Percentiles rank a stretch among this genome's conserved stretches.
Evolutionary conservation across 176 grass and related monocot genomes (phyloP).

Genomic region (Metroxylon sagu): DNA sequence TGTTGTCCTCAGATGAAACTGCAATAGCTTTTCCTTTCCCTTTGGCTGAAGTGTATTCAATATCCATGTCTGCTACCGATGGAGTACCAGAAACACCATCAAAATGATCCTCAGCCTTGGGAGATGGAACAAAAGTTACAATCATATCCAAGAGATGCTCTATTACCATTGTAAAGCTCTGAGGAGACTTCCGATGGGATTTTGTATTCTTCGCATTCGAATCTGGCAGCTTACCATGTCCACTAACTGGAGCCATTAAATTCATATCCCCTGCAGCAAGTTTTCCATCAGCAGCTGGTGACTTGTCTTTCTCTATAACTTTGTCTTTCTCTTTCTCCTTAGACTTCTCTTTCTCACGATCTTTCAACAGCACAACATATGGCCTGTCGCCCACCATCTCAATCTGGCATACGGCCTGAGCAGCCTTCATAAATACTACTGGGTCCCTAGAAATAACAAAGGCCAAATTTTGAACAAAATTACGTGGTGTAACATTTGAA

Average conservation of each 20-base stretch:
- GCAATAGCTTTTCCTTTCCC: constrained; percentile 84
- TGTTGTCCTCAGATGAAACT: constrained; percentile 47
- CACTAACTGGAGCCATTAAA: constrained; percentile 27
- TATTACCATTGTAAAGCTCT: constrained; percentile 82
- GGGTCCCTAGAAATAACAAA: constrained; percentile 87
- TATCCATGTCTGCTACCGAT: constrained; percentile 76
- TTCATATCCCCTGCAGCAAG: constrained; percentile 27
- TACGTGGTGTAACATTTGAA: constrained; percentile 73
- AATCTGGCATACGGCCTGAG: constrained; percentile 87
- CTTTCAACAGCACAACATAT: constrained; percentile 84
- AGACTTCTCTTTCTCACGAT: constrained; percentile 74
- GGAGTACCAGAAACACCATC: constrained; percentile 29
- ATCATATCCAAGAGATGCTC: constrained; percentile 79
- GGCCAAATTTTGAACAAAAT: constrained; percentile 83
- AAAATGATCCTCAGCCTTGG: constrained; percentile 42
- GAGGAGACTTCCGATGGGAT: constrained; percentile 75
- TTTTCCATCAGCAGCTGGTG: constrained; percentile 28
- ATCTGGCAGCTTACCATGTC: constrained; percentile 60
- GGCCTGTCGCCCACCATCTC: constrained; percentile 94
- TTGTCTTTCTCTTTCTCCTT: constrained; percentile 95
- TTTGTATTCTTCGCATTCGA: constrained; percentile 48
- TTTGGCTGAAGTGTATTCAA: constrained; percentile 75
- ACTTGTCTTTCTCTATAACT: constrained; percentile 50
- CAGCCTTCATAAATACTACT: constrained; percentile 84
- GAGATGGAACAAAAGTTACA: constrained; percentile 52